phyloP scores from a whole-genome alignment of 768 basidiomycete species.

The Clitopilus passeckerianus region DNA sequence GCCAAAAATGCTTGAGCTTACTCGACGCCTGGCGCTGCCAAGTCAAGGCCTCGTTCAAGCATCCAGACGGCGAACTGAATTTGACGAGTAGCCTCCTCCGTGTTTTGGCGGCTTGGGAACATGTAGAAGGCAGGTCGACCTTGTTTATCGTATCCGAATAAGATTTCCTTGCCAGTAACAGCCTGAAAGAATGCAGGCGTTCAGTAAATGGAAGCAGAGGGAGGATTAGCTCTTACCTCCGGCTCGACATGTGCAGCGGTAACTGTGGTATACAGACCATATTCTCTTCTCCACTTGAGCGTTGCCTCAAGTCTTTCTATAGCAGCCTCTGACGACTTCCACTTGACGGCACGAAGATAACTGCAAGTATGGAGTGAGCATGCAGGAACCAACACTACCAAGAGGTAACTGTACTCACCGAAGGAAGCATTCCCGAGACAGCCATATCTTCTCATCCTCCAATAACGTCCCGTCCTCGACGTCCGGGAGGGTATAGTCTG shows the following conservation, averaged over 20 bases:
- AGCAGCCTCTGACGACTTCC: constrained; percentile 51
- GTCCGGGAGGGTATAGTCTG: constrained; percentile 49
- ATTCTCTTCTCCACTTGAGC: constrained; percentile 77
- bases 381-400: too few species aligned
- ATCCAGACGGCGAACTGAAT: constrained; percentile 73
- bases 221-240: constrained; percentile 44
- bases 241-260: constrained; percentile 63
- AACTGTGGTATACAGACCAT: constrained; percentile 60
- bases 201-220: constrained; percentile 1
- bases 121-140: constrained; percentile 71
- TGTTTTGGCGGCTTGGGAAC: constrained; percentile 71
- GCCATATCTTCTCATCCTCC: constrained; percentile 76
- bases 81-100: constrained; percentile 60
- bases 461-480: constrained; percentile 38
- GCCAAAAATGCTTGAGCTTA: constrained; percentile 25
- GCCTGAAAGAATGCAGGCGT: constrained; percentile 34
- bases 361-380: constrained; percentile 22
- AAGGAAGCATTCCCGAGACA: constrained; percentile 72
- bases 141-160: constrained; percentile 68
- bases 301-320: constrained; percentile 70
- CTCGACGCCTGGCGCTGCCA: constrained; percentile 84
- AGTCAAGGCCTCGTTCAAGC: constrained; percentile 70
- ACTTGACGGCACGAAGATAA: constrained; percentile 76
- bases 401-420: constrained; percentile 30
- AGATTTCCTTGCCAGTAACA: constrained; percentile 76